Conservation (phyloP, 1,284 basidiomycete species). For the Marasmius sp. region DNA sequence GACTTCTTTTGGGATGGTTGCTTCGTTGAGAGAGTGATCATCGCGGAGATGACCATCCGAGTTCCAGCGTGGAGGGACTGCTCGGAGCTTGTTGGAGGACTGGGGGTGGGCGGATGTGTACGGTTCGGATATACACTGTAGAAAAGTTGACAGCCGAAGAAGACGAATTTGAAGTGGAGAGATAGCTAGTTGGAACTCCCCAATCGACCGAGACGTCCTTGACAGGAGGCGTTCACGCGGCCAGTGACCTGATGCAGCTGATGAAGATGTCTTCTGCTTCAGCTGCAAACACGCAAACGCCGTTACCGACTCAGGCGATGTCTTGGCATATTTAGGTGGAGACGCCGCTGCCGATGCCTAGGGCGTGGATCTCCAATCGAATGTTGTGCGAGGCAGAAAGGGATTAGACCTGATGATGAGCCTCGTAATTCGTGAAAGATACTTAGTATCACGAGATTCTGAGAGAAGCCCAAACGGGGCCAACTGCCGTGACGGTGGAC, state of each 20-base stretch:
- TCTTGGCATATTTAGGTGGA: too few relatives aligned
- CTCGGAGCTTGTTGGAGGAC: too few relatives aligned
- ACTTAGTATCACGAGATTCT: too few relatives aligned
- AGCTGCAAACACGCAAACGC: constrained; percentile 46
- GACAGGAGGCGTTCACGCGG: constrained; percentile 44
- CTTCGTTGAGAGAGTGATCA: constrained; percentile 34
- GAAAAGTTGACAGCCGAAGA: too few relatives aligned
- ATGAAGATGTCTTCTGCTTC: constrained; percentile 42
- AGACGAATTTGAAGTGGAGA: too few relatives aligned
- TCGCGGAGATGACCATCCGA: constrained; percentile 44
- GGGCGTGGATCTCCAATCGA: constrained; percentile 50
- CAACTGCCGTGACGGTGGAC: too few relatives aligned
- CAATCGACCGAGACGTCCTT: constrained; percentile 49
- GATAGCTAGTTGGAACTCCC: constrained; percentile 32
- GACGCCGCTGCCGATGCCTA: constrained; percentile 52
- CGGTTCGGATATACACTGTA: constrained; percentile 9
- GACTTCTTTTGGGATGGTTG: constrained; percentile 34
- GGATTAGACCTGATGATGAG: too few relatives aligned
- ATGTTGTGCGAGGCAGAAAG: constrained; percentile 48
- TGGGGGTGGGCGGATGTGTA: constrained; percentile 31
- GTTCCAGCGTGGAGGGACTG: constrained; percentile 42
- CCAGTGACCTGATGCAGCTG: too few relatives aligned
- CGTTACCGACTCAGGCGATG: constrained; percentile 51
- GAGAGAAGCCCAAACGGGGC: too few relatives aligned
- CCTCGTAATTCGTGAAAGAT: too few relatives aligned